Evolutionary conservation across 75 land plant genomes (phyloP).

Genomic region (Adiantum capillusveneris): DNA sequence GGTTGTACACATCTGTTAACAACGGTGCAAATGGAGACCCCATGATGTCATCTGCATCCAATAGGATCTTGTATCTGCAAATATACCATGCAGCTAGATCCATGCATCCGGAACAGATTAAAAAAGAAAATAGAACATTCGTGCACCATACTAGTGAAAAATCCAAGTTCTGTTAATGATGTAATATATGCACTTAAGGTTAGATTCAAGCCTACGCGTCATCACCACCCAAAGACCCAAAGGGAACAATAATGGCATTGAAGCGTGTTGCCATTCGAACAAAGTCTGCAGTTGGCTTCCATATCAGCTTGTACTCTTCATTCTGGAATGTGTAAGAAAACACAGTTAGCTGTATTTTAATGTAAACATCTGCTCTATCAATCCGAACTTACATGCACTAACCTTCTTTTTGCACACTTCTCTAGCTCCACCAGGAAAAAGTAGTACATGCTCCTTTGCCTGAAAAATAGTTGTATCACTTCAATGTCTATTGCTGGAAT

Average conservation of each 20-base stretch:
- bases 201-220: slow-evolving; percentile 27
- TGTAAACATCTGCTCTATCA: too few species aligned
- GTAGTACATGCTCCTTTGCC: slow-evolving; percentile 32
- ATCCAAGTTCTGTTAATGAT: too few species aligned
- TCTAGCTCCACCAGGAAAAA: slow-evolving; percentile 43
- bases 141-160: too few species aligned
- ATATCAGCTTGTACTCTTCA: slow-evolving; percentile 37
- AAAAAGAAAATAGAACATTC: too few species aligned
- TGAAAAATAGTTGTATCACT: too few species aligned
- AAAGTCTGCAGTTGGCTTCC: slow-evolving; percentile 38
- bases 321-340: slow-evolving; percentile 11
- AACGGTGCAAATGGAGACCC: slow-evolving; percentile 32
- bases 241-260: slow-evolving; percentile 40
- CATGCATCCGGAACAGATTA: too few species aligned
- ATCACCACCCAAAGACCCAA: slow-evolving; percentile 39
- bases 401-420: slow-evolving; percentile 44
- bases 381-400: slow-evolving; percentile 10
- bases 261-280: slow-evolving; percentile 43
- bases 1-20: slow-evolving; percentile 9
- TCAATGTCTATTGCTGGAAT: too few species aligned
- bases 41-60: slow-evolving; percentile 25
- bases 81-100: too few species aligned
- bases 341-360: too few species aligned
- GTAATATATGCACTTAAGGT: too few species aligned
- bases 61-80: slow-evolving; percentile 26